Percentiles rank a stretch among this genome's conserved stretches.
Evolutionary conservation across 345 rosid species (phyloP).

Genomic region (Eucalyptus erythrocorys): DNA sequence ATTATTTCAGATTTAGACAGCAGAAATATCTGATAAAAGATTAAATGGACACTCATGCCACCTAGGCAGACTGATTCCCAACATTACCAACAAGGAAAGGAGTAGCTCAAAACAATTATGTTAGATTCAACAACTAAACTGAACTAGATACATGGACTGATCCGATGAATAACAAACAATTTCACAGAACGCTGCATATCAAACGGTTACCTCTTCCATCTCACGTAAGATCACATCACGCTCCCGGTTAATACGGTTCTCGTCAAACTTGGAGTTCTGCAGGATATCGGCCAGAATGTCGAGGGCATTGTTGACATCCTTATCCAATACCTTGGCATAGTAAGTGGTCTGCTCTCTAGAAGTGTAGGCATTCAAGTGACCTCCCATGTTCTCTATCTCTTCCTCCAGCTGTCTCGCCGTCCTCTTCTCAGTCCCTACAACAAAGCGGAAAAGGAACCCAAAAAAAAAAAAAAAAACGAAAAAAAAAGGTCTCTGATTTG

Average conservation of each 20-base stretch:
- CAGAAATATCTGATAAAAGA: background rate
- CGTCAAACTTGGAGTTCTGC: constrained; percentile 81
- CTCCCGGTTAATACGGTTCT: constrained; percentile 52
- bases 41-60: background rate
- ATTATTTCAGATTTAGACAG: background rate
- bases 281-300: constrained; percentile 84
- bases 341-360: constrained; percentile 96
- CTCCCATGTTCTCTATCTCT: constrained; percentile 96
- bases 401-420: constrained; percentile 55
- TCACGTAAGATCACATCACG: constrained; percentile 67
- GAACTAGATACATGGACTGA: background rate
- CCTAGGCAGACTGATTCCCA: background rate
- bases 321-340: constrained; percentile 81
- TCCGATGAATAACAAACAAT: background rate
- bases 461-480: background rate
- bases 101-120: background rate
- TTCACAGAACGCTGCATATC: background rate
- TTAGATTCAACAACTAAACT: background rate
- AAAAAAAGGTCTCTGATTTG: background rate
- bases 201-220: constrained; percentile 67
- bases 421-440: constrained; percentile 49
- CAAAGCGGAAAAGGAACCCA: background rate
- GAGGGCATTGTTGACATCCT: constrained; percentile 49
- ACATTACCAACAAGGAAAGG: background rate
- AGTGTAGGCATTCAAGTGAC: constrained; percentile 89